phyloP scores from a whole-genome alignment of 495 filamentous ascomycete genomes.

The Pseudotulostoma volvatum region DNA sequence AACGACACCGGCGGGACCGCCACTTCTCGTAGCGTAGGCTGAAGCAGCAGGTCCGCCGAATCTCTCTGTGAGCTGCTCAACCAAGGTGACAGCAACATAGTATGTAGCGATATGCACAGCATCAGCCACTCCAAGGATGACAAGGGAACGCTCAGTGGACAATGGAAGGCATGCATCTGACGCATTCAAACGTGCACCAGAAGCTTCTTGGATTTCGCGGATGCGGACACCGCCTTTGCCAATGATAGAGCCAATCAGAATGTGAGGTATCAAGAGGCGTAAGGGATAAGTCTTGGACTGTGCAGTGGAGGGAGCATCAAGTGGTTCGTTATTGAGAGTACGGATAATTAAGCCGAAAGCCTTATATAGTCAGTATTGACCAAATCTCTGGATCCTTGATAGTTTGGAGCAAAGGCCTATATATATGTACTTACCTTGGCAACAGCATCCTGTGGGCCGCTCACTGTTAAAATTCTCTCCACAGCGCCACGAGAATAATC shows the following conservation, averaged over 20 bases:
- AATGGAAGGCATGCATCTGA: slow-evolving; percentile 86
- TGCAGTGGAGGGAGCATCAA: slow-evolving; percentile 68
- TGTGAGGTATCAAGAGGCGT: slow-evolving; percentile 86
- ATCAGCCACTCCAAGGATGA: slow-evolving; percentile 78
- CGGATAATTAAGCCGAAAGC: slow-evolving; percentile 96
- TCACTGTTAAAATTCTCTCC: slow-evolving; percentile 92
- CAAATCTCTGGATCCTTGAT: slow-evolving; percentile 1
- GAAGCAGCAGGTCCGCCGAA: slow-evolving; percentile 94
- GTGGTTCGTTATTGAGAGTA: slow-evolving; percentile 89
- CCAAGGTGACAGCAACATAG: slow-evolving; percentile 89
- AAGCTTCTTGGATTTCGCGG: slow-evolving; percentile 96
- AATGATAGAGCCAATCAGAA: slow-evolving; percentile 96
- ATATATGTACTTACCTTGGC: slow-evolving; percentile 58
- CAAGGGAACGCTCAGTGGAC: slow-evolving; percentile 91
- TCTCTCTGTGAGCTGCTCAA: slow-evolving; percentile 88
- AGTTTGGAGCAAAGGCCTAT: slow-evolving; percentile 3
- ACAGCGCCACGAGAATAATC: slow-evolving; percentile 94
- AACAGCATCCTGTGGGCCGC: slow-evolving; percentile 84
- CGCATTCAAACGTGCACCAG: slow-evolving; percentile 88
- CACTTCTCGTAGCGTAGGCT: slow-evolving; percentile 88
- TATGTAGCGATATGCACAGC: slow-evolving; percentile 97
- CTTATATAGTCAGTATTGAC: slow-evolving; percentile 25
- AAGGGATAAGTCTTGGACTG: slow-evolving; percentile 96
- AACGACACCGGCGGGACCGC: slow-evolving; percentile 78
- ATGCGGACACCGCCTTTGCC: slow-evolving; percentile 90